Percentiles rank a stretch among this genome's conserved stretches.
Conservation (phyloP, 176 grass and related monocot genomes). For the Carex scoparia region DNA sequence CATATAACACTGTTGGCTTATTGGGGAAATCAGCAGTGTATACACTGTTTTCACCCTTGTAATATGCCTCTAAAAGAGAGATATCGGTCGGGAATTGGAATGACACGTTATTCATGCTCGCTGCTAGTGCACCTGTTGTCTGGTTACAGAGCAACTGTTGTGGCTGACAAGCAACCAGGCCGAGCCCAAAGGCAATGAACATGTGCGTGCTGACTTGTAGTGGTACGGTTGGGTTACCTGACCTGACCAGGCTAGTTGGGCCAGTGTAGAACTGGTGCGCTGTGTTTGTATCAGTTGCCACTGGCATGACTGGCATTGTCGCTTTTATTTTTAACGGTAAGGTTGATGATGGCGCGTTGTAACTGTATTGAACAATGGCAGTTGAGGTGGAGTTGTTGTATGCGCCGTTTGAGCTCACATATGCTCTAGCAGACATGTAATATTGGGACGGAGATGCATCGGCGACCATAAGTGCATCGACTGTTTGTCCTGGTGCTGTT, state of each 20-base stretch:
- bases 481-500: slow-evolving; percentile 50
- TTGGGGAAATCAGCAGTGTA: slow-evolving; percentile 61
- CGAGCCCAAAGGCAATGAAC: slow-evolving; percentile 44
- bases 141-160: slow-evolving; percentile 49
- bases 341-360: not conserved
- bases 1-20: slow-evolving; percentile 35
- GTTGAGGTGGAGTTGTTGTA: slow-evolving; percentile 39
- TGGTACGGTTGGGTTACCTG: slow-evolving; percentile 37
- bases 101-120: slow-evolving; percentile 71
- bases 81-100: slow-evolving; percentile 37
- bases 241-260: slow-evolving; percentile 38
- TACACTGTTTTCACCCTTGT: slow-evolving; percentile 9
- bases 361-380: slow-evolving; percentile 33
- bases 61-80: slow-evolving; percentile 48
- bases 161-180: slow-evolving; percentile 28
- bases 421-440: slow-evolving; percentile 53
- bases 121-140: slow-evolving; percentile 41
- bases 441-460: slow-evolving; percentile 28
- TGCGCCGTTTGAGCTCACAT: slow-evolving; percentile 30
- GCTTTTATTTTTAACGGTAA: not conserved
- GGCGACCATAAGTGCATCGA: slow-evolving; percentile 52
- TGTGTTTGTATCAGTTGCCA: slow-evolving; percentile 33
- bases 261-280: slow-evolving; percentile 36
- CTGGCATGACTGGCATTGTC: slow-evolving; percentile 40
- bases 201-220: slow-evolving; percentile 35